phyloP scores from a whole-genome alignment of 306 rosid species.

The Pueraria montana region DNA sequence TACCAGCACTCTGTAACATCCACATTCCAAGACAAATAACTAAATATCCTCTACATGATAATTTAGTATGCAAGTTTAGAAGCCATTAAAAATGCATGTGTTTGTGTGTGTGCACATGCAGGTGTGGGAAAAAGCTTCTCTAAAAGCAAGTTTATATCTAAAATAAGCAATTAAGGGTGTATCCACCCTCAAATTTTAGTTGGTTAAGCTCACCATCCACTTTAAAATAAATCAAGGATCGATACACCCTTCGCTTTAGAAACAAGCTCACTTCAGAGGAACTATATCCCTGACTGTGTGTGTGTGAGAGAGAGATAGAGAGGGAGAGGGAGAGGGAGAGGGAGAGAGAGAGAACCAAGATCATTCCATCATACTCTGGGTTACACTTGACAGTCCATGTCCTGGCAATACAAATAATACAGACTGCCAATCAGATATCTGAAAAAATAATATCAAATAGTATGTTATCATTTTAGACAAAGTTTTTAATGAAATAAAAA shows the following conservation, averaged over 20 bases:
- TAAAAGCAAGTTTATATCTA: constrained; percentile 11
- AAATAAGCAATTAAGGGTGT: constrained; percentile 12
- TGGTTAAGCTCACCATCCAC: constrained; percentile 9
- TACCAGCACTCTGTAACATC: constrained; percentile 87
- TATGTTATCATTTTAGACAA: constrained; percentile 19
- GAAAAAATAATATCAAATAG: constrained; percentile 31
- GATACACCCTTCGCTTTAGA: neutral
- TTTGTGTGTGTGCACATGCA: neutral
- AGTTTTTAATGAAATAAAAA: constrained; percentile 5
- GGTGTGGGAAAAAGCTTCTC: neutral
- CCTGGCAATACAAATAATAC: constrained; percentile 64
- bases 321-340: constrained; percentile 43
- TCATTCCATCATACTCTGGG: constrained; percentile 86
- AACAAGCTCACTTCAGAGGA: constrained; percentile 4
- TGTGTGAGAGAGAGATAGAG: neutral
- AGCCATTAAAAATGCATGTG: neutral
- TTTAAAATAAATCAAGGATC: constrained; percentile 13
- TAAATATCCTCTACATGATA: constrained; percentile 24
- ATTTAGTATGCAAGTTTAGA: constrained; percentile 22
- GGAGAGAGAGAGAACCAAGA: constrained; percentile 74
- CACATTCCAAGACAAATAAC: constrained; percentile 46
- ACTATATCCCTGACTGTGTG: neutral
- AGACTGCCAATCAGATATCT: constrained; percentile 54
- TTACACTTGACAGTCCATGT: constrained; percentile 91
- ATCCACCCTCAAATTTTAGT: constrained; percentile 15